These are phyloP conservation scores for Aureobasidium leucospermi DNA, from an alignment of 2,329 filamentous ascomycete species.

Conservation along the genomic window DNA sequence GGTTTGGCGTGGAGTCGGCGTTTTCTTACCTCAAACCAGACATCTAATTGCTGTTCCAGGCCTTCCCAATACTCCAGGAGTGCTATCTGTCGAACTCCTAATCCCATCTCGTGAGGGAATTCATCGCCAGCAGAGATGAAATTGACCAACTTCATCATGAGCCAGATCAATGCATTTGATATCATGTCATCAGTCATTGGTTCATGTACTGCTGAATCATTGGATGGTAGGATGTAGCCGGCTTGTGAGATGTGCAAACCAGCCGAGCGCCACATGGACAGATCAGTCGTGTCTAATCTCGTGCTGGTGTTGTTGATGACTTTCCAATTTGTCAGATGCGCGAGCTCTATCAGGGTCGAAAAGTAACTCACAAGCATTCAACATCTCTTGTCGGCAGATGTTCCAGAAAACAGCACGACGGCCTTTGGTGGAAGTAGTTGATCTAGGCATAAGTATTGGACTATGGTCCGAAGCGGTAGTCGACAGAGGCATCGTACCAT, in stretches of 20 bases:
- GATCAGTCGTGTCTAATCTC: conserved; percentile 53
- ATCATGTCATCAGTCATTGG: conserved; percentile 57
- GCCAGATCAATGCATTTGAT: conserved; percentile 58
- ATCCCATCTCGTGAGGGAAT: conserved; percentile 32
- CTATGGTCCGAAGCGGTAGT: neutral
- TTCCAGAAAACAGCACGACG: conserved; percentile 60
- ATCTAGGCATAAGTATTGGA: neutral
- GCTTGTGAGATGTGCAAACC: conserved; percentile 51
- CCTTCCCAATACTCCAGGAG: conserved; percentile 47
- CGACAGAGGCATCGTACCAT: conserved; percentile 24
- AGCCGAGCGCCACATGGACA: conserved; percentile 57
- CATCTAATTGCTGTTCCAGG: conserved; percentile 49
- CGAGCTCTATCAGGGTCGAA: neutral
- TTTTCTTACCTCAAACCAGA: conserved; percentile 39
- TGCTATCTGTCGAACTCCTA: conserved; percentile 43
- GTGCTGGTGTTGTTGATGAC: conserved; percentile 55
- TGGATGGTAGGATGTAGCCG: conserved; percentile 44
- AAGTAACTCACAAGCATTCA: conserved; percentile 48
- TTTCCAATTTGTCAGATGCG: conserved; percentile 16
- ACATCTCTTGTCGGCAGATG: conserved; percentile 58
- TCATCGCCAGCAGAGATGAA: conserved; percentile 53
- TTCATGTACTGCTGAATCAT: conserved; percentile 38
- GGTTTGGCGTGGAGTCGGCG: neutral
- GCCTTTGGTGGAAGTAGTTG: conserved; percentile 37
- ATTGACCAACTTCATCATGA: conserved; percentile 59